Evolutionary conservation across 257 asterid genomes (phyloP), one percentile per base, ranked within the genome.

Genomic region (Nicotiana undulata): DNA sequence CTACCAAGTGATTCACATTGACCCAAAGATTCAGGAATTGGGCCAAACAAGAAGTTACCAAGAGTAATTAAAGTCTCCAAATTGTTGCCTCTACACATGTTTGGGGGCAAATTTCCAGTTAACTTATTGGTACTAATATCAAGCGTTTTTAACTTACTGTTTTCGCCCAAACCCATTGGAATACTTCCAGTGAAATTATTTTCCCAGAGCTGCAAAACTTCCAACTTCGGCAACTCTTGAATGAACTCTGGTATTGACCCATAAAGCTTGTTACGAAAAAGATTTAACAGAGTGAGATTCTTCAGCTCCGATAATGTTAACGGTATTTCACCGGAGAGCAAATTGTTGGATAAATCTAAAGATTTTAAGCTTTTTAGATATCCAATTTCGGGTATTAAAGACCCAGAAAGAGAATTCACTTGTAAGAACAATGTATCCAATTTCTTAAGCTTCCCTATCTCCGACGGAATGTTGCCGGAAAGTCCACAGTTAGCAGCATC

Each of bases 161-260:
- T 93, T 9, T 83, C 77, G 8, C 99, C 99, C 59, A 95, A 84
- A 81, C 86, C 88, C n/a, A 61, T 89, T 3, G 99, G 99, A 59
- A 95, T 91, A 58, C 93, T 86, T 15, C 99, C 99, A 17, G 99
- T 93, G 88, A 95, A 93, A 53, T 95, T 95, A 85, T 95, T 95
- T 84, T 95, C 99, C 99, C 99, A 95, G 26, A 95, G 55, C 86
- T 95, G 99, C 87, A 95, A 74, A 24, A 95, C 98, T 83, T 95
- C 91, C 58, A 95, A 87, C 83, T 85, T 84, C 46, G 98, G 97
- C 84, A 93, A 85, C 75, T 91, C 97, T 1, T 85, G 94, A 18
- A 95, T 85, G 80, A 95, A 95, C 61, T 92, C 93, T 20, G 99
- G 98, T 80, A 95, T 93, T 12, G 97, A 91, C 28, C 99, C 98